Percentiles rank a stretch among this genome's conserved stretches.
Evolutionary conservation across 1,284 basidiomycete species (phyloP).

Genomic region (Pulveroboletus sp.): DNA sequence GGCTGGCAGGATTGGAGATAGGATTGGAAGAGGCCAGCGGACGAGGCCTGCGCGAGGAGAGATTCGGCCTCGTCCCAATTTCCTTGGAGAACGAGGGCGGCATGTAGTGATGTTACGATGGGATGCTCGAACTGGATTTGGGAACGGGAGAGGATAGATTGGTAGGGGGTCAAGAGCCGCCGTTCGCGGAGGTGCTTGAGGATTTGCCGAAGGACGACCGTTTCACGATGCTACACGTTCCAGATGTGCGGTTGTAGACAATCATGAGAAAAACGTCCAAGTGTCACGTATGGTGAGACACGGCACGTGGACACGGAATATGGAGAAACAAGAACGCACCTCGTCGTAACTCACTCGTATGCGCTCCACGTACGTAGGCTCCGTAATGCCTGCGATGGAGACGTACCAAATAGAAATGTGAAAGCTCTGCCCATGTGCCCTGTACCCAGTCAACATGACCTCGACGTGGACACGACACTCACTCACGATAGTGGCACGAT

Average conservation of each 20-base stretch:
- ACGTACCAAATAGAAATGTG: conserved; percentile 80
- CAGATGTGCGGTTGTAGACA: background rate
- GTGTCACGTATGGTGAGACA: too few relatives aligned
- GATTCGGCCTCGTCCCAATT: conserved; percentile 63
- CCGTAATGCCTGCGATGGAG: conserved; percentile 56
- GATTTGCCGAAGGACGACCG: conserved; percentile 62
- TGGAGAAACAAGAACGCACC: conserved; percentile 41
- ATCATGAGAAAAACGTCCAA: background rate
- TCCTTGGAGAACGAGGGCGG: conserved; percentile 65
- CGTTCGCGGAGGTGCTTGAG: conserved; percentile 81
- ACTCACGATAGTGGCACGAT: conserved; percentile 72
- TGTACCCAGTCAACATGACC: conserved; percentile 26
- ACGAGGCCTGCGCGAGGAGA: conserved; percentile 51
- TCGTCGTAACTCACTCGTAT: conserved; percentile 56
- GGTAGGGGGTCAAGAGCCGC: conserved; percentile 68
- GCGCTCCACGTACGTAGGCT: conserved; percentile 55
- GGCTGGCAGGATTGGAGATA: conserved; percentile 60
- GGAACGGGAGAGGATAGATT: conserved; percentile 58
- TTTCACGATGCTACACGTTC: conserved; percentile 52
- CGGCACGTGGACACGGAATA: background rate
- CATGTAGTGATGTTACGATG: conserved; percentile 65
- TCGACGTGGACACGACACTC: background rate
- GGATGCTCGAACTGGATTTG: conserved; percentile 70
- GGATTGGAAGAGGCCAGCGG: conserved; percentile 56
- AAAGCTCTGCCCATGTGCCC: conserved; percentile 68